phyloP scores from a whole-genome alignment of 345 rosid genomes.

The Rhizophora apiculata region DNA sequence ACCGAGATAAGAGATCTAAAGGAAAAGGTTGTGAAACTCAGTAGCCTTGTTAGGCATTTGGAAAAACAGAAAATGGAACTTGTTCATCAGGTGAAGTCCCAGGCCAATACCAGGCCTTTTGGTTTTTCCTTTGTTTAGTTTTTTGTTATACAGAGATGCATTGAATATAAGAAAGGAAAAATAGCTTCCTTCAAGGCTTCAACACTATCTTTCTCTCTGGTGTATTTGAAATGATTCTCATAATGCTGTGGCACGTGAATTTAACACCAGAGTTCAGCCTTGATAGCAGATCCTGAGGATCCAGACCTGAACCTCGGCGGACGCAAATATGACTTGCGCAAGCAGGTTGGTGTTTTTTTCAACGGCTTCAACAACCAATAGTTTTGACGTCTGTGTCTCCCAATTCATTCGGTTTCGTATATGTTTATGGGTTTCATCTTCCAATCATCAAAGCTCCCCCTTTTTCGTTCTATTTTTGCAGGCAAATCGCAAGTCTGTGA shows the following conservation, averaged over 20 bases:
- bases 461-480: conserved; percentile 8
- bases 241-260: neutral
- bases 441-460: neutral
- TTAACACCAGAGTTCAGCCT: conserved; percentile 35
- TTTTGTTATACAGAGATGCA: neutral
- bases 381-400: neutral
- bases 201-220: neutral
- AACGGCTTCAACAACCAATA: neutral
- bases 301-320: conserved; percentile 26
- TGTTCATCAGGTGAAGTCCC: conserved; percentile 54
- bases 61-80: conserved; percentile 69
- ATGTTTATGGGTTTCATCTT: neutral
- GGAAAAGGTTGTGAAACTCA: conserved; percentile 65
- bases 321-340: conserved; percentile 49
- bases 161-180: neutral
- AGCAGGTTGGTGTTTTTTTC: conserved; percentile 34
- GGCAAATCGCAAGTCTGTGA: conserved; percentile 51
- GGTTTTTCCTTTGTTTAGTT: neutral
- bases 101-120: conserved; percentile 38
- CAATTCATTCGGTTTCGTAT: neutral
- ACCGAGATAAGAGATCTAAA: conserved; percentile 63
- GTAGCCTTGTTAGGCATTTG: conserved; percentile 50
- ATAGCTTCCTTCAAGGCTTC: too few species aligned
- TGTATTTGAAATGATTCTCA: neutral
- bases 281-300: conserved; percentile 28